A percentile compares a stretch with the other conserved stretches of the same genome.
phyloP scores from a whole-genome alignment of 140 eudicot species.

The Ambrosia hybrid region DNA sequence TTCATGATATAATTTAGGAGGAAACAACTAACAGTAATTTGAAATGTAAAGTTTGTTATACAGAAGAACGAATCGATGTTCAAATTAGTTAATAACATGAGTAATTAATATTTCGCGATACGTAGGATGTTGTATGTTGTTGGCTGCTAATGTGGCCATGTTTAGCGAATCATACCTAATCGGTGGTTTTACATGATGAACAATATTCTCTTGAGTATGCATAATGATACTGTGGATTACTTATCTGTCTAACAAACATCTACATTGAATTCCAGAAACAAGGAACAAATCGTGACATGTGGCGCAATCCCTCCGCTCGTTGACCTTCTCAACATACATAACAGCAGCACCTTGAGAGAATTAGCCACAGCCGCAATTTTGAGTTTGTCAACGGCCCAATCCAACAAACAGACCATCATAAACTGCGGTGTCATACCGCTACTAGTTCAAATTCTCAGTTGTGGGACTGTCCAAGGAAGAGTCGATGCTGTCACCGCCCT shows the following conservation, averaged over 20 bases:
- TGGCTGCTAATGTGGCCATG: no score
- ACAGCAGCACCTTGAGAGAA: slow-evolving; percentile 48
- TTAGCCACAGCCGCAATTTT: slow-evolving; percentile 76
- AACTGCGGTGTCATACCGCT: slow-evolving; percentile 63
- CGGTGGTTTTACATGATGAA: no score
- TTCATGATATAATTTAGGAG: not conserved
- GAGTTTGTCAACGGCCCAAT: slow-evolving; percentile 59
- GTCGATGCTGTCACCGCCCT: slow-evolving; percentile 85
- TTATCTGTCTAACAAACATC: slow-evolving; percentile 23
- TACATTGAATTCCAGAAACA: slow-evolving; percentile 53
- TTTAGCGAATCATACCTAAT: no score
- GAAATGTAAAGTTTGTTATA: not conserved
- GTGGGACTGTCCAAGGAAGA: slow-evolving; percentile 69
- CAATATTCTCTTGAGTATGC: no score
- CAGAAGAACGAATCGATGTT: not conserved
- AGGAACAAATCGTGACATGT: slow-evolving; percentile 61
- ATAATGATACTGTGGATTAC: not conserved
- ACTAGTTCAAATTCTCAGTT: slow-evolving; percentile 63
- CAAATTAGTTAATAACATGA: not conserved
- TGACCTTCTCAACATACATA: slow-evolving; percentile 61
- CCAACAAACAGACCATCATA: slow-evolving; percentile 64
- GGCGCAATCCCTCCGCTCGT: slow-evolving; percentile 84
- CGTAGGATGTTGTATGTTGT: no score
- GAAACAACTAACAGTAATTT: not conserved
- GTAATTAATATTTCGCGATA: no score